Evolutionary conservation across 2,329 filamentous ascomycete species (phyloP), one percentile per base, ranked within the genome.

Genomic region (Cyanodermella asteris): DNA sequence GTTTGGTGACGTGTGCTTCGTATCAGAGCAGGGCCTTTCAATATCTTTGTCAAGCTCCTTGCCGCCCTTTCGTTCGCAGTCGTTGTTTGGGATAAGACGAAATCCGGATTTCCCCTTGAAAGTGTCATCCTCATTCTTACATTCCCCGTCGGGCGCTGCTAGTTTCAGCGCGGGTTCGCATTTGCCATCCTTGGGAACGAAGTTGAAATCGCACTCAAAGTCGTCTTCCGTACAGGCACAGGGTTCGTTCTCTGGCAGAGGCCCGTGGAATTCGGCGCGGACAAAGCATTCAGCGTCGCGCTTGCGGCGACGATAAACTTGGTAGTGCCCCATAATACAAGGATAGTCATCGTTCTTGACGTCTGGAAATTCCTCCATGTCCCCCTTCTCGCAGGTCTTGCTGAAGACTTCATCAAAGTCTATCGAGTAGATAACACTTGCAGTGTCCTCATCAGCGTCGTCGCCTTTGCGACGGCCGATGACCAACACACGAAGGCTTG

Each of bases 131-230:
- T 63, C 56, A 20, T 68, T 61, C 41, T 74, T 66, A 48, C 87
- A 97, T 15, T 64, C 61, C 6, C 67, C 77, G 23, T 75, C 61
- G 0, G 82, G 81, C 2, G 68, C 54, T 3, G 56, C 45, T 21
- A 91, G 46, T 3, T 63, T 54, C 0, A 65, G 69, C 14, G 59
- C 63, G 6, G 64, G 60, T 13, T 68, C 56, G 43, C 87, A 94
- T 32, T 72, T 60, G 26, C 64, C 59, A 32, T 84, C 67, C 4
- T 64, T 55, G 37, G 65, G 64, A 30, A 69, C 55, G 44, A 91
- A 94, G 46, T 91, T 90, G 57, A 76, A 91, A 43, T 94, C 84
- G 45, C 87, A 97, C 50, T 97, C 87, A 44, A 91, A 97, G 46
- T 97, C 90, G 17, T 59, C 56, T 29, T 74, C 66, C 1, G 71